Evolutionary conservation across 257 asterid species (phyloP).

Genomic region (Datura wrightii): DNA sequence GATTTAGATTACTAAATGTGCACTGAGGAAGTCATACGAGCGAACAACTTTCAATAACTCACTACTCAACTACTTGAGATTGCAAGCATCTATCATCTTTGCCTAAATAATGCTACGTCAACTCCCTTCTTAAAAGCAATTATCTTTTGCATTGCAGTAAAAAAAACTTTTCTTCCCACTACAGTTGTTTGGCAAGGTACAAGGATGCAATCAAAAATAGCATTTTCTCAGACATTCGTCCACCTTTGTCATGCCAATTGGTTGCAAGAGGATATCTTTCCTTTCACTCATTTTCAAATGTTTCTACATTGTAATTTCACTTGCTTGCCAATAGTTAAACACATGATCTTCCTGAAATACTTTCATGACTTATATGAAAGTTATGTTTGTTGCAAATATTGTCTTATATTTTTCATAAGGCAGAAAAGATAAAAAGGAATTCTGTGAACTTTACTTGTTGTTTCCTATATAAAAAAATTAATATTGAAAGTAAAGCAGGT

Average conservation of each 20-base stretch:
- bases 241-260: not conserved
- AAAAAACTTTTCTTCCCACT: not conserved
- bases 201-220: not conserved
- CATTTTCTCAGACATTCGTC: not conserved
- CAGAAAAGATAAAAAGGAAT: not conserved
- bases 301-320: not conserved
- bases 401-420: not conserved
- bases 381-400: not conserved
- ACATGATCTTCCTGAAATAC: not conserved
- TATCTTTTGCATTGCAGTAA: not conserved
- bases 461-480: not conserved
- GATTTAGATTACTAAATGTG: too few relatives aligned
- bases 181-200: not conserved
- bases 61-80: not conserved
- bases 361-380: not conserved
- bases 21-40: not conserved
- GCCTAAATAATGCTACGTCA: not conserved
- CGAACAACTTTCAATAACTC: not conserved
- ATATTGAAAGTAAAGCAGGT: too few relatives aligned
- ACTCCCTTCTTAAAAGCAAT: constrained; percentile 13
- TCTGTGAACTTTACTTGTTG: not conserved
- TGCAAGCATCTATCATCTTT: not conserved
- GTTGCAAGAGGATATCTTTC: not conserved
- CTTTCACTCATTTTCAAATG: not conserved
- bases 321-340: not conserved